Percentiles rank a stretch among this genome's conserved stretches.
Evolutionary conservation across 2,329 filamentous ascomycete genomes (phyloP).

Genomic region (Macrophomina phaseolina): DNA sequence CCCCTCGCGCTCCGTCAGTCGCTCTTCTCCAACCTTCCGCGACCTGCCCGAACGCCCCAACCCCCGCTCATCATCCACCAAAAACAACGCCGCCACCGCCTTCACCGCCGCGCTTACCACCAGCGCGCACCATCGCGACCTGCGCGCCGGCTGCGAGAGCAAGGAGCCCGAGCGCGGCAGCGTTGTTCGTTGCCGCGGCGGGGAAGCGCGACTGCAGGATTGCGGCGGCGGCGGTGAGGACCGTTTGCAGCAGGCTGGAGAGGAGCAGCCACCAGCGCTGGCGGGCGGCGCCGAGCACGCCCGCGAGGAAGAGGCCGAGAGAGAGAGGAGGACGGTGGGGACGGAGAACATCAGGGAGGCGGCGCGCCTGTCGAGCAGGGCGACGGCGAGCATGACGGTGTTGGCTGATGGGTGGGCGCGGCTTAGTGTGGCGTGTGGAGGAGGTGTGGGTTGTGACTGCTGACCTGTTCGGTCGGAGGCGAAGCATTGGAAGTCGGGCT

Average conservation of each 20-base stretch:
- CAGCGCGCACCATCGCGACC: neutral
- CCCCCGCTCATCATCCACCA: neutral
- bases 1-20: neutral
- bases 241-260: neutral
- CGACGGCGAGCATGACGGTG: constrained; percentile 8
- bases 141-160: no score
- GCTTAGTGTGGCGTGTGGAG: neutral
- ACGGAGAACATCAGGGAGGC: neutral
- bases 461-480: constrained; percentile 27
- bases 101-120: neutral
- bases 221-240: constrained; percentile 5
- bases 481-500: constrained; percentile 29
- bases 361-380: neutral
- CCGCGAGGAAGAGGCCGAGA: constrained; percentile 24
- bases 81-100: neutral
- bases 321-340: constrained; percentile 3
- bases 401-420: neutral
- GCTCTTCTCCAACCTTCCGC: neutral
- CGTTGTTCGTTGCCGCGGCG: neutral
- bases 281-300: constrained; percentile 13
- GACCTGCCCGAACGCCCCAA: neutral
- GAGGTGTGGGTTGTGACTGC: neutral
- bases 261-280: constrained; percentile 28
- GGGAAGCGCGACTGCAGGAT: neutral
- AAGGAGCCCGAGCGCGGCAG: no score